A percentile compares a stretch with the other conserved stretches of the same genome.
phyloP scores from a whole-genome alignment of 1,284 basidiomycete species.

The Porodaedalea pini region DNA sequence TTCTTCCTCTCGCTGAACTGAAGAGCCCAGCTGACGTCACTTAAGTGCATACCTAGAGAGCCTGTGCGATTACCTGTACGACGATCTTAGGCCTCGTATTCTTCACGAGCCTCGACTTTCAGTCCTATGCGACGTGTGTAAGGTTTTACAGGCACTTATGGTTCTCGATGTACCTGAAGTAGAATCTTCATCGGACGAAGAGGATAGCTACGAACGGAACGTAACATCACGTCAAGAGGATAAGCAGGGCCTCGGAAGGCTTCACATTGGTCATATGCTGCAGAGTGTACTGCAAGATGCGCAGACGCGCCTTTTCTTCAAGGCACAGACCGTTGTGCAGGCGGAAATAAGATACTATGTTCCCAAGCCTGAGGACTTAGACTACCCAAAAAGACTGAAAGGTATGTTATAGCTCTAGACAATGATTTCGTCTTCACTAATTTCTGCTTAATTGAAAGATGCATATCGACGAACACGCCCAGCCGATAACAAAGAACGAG shows the following conservation, averaged over 20 bases:
- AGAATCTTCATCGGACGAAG: conserved; percentile 36
- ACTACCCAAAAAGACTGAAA: conserved; percentile 77
- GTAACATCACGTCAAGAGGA: conserved; percentile 37
- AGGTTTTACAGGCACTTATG: conserved; percentile 90
- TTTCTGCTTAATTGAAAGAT: conserved; percentile 31
- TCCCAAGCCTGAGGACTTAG: conserved; percentile 73
- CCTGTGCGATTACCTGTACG: conserved; percentile 89
- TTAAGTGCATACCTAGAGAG: conserved; percentile 80
- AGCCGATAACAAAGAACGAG: conserved; percentile 56
- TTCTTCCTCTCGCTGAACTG: conserved; percentile 3
- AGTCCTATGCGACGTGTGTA: conserved; percentile 89
- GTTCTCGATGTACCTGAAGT: conserved; percentile 67
- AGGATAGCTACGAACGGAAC: conserved; percentile 36
- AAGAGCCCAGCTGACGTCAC: conserved; percentile 18
- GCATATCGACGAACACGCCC: conserved; percentile 41
- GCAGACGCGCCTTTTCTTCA: conserved; percentile 90
- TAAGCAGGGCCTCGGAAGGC: conserved; percentile 44
- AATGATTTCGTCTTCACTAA: conserved; percentile 4
- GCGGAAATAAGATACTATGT: conserved; percentile 81
- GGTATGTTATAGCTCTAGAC: conserved; percentile 38
- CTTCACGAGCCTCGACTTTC: conserved; percentile 85
- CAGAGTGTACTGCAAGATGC: conserved; percentile 91
- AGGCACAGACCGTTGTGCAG: conserved; percentile 87
- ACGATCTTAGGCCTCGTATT: conserved; percentile 89
- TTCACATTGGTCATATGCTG: conserved; percentile 72